A percentile compares a stretch with the other conserved stretches of the same genome.
Evolutionary conservation across 2,329 filamentous ascomycete genomes (phyloP).

Genomic region (Penicillium palitans): DNA sequence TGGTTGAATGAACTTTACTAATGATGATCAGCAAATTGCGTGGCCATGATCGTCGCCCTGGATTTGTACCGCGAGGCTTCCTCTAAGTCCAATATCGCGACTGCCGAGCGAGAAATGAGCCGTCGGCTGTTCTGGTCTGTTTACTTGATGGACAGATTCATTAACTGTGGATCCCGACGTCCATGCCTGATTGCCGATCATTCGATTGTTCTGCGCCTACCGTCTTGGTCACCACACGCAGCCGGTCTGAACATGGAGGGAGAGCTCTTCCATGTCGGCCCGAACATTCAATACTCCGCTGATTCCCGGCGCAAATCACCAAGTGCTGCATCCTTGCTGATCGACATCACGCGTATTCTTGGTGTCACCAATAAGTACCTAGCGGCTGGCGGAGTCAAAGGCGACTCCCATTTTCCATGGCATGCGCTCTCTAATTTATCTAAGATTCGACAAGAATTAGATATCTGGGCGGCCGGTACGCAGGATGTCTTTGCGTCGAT

Average conservation of each 20-base stretch:
- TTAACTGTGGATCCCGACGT: conserved; percentile 76
- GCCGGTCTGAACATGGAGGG: conserved; percentile 67
- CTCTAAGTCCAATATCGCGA: conserved; percentile 59
- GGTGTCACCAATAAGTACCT: conserved; percentile 82
- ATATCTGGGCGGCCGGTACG: conserved; percentile 80
- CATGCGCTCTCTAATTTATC: conserved; percentile 81
- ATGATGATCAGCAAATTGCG: conserved; percentile 61
- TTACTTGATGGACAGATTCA: conserved; percentile 82
- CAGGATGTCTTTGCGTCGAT: conserved; percentile 76
- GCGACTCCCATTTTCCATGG: conserved; percentile 89
- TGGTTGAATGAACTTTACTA: background rate
- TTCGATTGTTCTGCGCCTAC: conserved; percentile 71
- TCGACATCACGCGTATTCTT: conserved; percentile 79
- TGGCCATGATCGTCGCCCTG: conserved; percentile 80
- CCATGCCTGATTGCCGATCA: conserved; percentile 79
- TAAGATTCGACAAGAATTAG: conserved; percentile 80
- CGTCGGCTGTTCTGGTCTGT: conserved; percentile 86
- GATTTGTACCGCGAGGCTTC: conserved; percentile 78
- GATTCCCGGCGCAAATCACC: conserved; percentile 69
- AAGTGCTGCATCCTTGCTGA: conserved; percentile 75
- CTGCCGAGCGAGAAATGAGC: conserved; percentile 71
- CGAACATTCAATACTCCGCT: conserved; percentile 73
- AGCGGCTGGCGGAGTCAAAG: conserved; percentile 81
- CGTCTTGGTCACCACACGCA: conserved; percentile 68
- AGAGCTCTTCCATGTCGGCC: conserved; percentile 76